Evolutionary conservation across 192 early-diverging fungal genomes (phyloP), one percentile per base, ranked within the genome.

Genomic region (Gonapodya sp.): DNA sequence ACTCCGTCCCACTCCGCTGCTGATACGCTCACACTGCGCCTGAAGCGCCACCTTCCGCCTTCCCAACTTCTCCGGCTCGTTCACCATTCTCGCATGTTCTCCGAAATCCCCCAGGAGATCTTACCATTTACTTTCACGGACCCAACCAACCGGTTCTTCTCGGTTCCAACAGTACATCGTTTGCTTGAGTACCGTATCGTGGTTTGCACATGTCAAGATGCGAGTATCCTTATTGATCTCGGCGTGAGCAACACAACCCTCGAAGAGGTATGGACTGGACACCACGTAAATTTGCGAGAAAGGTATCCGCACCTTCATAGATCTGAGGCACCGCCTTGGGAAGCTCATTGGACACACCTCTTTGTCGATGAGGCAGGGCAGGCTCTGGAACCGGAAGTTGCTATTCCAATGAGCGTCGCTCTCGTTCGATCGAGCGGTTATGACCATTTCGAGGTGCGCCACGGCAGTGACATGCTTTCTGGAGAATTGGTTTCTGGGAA

Each of bases 341-440:
- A 1, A 35, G 79, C 36, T 36, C 64, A 34, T 73, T 84, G 82
- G 81, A 85, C 87, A 8, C 90, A 91, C 46, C 73, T 88, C 16
- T 80, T 91, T 74, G 84, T 91, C 35, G 90, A 91, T 83, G 90
- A 91, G 64, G 87, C 87, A 30, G 90, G 85, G 1, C 90, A 91
- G 37, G 89, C 90, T 0, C 83, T 87, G 36, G 90, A 91, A 75
- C 84, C 89, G 0, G 90, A 91, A 33, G 85, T 85, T 0, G 73
- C 83, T 32, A 84, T 90, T 36, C 86, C 88, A 0, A 73, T 91
- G 35, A 84, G 84, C 0, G 81, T 86, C 72, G 79, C 89, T 73
- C 64, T 84, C 34, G 79, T 80, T n/a, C 84, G 79, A 64, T 79
- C 78, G 73, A 78, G 37, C 78, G 35, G 18, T 33, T 24, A 73